Conservation (phyloP, 2,329 filamentous ascomycete species). For the Talaromyces sp. region DNA sequence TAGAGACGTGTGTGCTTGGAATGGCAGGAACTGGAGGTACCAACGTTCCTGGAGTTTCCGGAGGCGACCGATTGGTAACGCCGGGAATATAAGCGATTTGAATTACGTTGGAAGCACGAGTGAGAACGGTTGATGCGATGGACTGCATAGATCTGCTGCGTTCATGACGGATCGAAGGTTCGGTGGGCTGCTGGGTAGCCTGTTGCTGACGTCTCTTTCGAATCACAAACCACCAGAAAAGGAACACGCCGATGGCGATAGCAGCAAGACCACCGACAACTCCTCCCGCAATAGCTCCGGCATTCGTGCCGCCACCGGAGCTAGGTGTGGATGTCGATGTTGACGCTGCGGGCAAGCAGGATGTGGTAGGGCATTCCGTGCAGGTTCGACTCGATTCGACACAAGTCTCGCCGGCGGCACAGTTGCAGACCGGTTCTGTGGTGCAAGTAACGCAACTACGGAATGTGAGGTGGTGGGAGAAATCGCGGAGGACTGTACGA, state of each 20-base stretch:
- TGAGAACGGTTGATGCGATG: constrained; percentile 91
- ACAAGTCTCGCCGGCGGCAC: constrained; percentile 55
- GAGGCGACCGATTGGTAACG: constrained; percentile 85
- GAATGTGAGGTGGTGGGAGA: constrained; percentile 28
- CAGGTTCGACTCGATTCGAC: constrained; percentile 59
- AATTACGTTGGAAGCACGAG: constrained; percentile 96
- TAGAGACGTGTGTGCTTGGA: constrained; percentile 53
- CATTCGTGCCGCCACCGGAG: constrained; percentile 55
- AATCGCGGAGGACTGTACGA: constrained; percentile 15
- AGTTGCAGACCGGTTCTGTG: constrained; percentile 58
- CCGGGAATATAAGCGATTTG: constrained; percentile 99
- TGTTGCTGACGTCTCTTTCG: constrained; percentile 67
- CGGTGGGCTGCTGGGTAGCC: constrained; percentile 40
- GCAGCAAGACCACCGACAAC: constrained; percentile 79
- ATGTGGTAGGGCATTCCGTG: constrained; percentile 55
- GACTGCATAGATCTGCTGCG: constrained; percentile 75
- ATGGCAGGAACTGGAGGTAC: constrained; percentile 94
- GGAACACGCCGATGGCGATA: constrained; percentile 69
- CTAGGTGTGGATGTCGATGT: constrained; percentile 21
- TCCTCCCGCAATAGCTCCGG: constrained; percentile 85
- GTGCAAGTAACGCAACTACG: constrained; percentile 55
- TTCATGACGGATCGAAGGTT: constrained; percentile 45
- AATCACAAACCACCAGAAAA: constrained; percentile 85
- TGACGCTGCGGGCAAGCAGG: constrained; percentile 49
- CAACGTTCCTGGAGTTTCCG: constrained; percentile 73